Evolutionary conservation across 441 rosid species (phyloP).

Genomic region (Geranium incanum): DNA sequence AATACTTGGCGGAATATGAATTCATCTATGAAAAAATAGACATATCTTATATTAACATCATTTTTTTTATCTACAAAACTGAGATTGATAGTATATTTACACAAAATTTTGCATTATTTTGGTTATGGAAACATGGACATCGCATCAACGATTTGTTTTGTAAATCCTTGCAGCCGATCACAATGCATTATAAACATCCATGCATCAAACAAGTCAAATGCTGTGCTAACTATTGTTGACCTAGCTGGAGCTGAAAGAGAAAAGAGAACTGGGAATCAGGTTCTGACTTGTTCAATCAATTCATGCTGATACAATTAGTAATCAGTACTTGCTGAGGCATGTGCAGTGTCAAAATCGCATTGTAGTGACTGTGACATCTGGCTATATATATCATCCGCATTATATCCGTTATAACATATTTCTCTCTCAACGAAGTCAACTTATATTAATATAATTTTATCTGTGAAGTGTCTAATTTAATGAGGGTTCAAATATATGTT

Average conservation of each 20-base stretch:
- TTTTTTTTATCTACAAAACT: not conserved
- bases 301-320: not conserved
- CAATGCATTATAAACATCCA: slow-evolving; percentile 83
- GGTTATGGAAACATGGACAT: not conserved
- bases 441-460: not conserved
- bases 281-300: slow-evolving; percentile 18
- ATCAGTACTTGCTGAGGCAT: slow-evolving; percentile 6
- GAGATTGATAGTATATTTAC: not conserved
- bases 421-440: not conserved
- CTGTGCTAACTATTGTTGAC: slow-evolving; percentile 73
- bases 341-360: not conserved
- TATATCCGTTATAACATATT: not conserved
- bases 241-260: slow-evolving; percentile 96
- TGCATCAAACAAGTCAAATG: slow-evolving; percentile 23
- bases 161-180: slow-evolving; percentile 62
- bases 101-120: not conserved
- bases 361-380: not conserved
- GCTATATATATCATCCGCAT: not conserved
- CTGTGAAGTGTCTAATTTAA: not conserved
- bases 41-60: not conserved
- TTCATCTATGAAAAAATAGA: not conserved
- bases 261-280: slow-evolving; percentile 90
- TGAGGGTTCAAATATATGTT: slow-evolving; percentile 2
- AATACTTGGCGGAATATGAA: not conserved
- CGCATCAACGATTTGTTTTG: not conserved